Base-by-base conservation (phyloP, 2,329 filamentous ascomycete genomes). In the Neofusicoccum ribis region DNA sequence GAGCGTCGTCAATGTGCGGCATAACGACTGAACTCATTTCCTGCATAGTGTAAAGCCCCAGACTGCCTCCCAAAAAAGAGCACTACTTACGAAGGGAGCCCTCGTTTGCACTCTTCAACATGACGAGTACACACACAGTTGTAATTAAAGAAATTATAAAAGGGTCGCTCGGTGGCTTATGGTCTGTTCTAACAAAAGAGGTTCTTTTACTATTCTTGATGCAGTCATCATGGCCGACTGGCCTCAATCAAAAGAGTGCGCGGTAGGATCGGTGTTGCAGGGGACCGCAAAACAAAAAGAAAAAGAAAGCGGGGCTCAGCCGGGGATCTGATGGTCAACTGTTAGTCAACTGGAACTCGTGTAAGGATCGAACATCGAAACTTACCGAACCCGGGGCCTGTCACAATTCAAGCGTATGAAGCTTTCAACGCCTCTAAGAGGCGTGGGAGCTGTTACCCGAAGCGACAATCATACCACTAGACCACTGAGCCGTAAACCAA, bases 391-490 rank as follows among this genome's bases (percentile, higher is more conserved):
- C 41, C 56, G 56, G 56, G 56, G 7, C 56, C 56, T 60, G 2
- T 5, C 56, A 23, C 56, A 59, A 31, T 17, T 44, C 52, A 43
- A 58, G 39, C 39, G 9, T 44, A 5, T 23, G 23, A 3, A n/a
- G 23, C 52, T 58, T 58, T 34, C 17, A 7, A 41, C 23, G n/a
- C 37, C 52, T 31, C 39, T 43, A 12, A 14, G 46, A 49, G 20
- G 46, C 5, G 17, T 27, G 46, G 46, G 46, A 49, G 27, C 5
- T 17, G 3, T 0, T 36, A 75, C 86, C 86, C 86, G 88, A 88
- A 88, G 86, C 86, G 85, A 86, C 85, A 88, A 88, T 87, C 85
- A 88, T 88, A 88, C 85, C 86, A 84, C 85, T 86, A 87, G 85
- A 86, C 84, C 84, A 86, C 67, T 69, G 65, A 67, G 68, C 69